Evolutionary conservation across 768 basidiomycete genomes (phyloP), one percentile per base, ranked within the genome.

Genomic region (Macrolepiota fuliginosa): DNA sequence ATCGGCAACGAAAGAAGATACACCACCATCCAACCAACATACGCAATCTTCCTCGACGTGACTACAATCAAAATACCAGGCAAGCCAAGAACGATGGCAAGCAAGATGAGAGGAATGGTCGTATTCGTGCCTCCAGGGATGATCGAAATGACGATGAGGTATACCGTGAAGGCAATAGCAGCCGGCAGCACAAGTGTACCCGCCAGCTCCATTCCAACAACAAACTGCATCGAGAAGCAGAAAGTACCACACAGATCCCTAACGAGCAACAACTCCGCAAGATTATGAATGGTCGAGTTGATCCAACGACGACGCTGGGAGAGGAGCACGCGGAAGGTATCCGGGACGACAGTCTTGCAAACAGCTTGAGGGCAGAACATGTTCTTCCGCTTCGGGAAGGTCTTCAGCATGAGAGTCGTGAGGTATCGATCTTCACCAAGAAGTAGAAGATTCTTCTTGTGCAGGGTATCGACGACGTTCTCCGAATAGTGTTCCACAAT

Each of bases 221-320:
- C 94, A 71, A 98, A 98, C 79, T 97, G 96, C 96, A 98, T 98
- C 11, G 94, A 96, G 85, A 99, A 98, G 80, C 97, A 99, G 88
- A 98, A 99, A 2, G 96, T 98, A 51, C 97, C 97, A 67, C 96
- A 99, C n/a, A 98, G 86, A 74, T 99, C 97, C 24, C 96, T 88
- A 25, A 99, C 96, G 54, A 98, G 83, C 35, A 98, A 76, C 61
- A 99, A 81, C 72, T 98, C 96, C n/a, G 91, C 90, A 46, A 98
- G 79, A 69, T 99, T 99, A 79, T 99, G 97, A 40, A 98, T 89
- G 0, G 96, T 99, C 60, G 96, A 98, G 78, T 98, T 99, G 78
- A 99, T 99, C 97, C 97, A 99, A 64, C 97, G 90, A 69, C 96
- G 91, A 68, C 97, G 92, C 72, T 99, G 97, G 3, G 94, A 97